Conservation (phyloP, 306 rosid species). For the Fagus crenata region DNA sequence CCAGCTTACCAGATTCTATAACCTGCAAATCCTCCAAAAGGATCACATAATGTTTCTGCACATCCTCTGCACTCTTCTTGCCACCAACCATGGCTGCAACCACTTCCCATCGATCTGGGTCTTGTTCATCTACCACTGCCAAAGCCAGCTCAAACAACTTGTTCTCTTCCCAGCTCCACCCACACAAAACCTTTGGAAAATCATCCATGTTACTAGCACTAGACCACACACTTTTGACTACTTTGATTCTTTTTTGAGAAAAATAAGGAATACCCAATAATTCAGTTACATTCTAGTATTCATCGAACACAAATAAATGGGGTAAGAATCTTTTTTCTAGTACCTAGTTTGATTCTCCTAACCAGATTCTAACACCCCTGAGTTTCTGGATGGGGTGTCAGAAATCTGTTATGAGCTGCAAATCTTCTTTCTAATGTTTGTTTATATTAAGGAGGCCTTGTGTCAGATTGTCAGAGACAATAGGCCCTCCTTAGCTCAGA, state of each 20-base stretch:
- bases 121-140: constrained; percentile 65
- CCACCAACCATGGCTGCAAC: constrained; percentile 77
- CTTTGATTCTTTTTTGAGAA: constrained; percentile 9
- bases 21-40: constrained; percentile 74
- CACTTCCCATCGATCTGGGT: constrained; percentile 66
- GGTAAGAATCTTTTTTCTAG: constrained; percentile 11
- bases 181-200: constrained; percentile 37
- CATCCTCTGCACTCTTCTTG: constrained; percentile 68
- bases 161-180: constrained; percentile 91
- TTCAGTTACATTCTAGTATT: constrained; percentile 34
- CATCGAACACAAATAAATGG: background rate
- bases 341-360: constrained; percentile 20
- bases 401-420: constrained; percentile 20
- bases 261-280: constrained; percentile 25
- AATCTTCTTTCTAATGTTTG: background rate
- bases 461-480: constrained; percentile 17
- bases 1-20: constrained; percentile 68
- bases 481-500: constrained; percentile 22
- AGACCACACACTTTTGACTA: constrained; percentile 12
- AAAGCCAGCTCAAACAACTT: constrained; percentile 78
- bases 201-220: constrained; percentile 35
- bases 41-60: constrained; percentile 52
- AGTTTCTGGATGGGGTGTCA: constrained; percentile 21
- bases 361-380: constrained; percentile 28
- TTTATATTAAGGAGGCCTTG: constrained; percentile 20